These are phyloP conservation scores for Scheffersomyces quercinus DNA, from an alignment of 1,139 yeast species.

Conservation along the genomic window DNA sequence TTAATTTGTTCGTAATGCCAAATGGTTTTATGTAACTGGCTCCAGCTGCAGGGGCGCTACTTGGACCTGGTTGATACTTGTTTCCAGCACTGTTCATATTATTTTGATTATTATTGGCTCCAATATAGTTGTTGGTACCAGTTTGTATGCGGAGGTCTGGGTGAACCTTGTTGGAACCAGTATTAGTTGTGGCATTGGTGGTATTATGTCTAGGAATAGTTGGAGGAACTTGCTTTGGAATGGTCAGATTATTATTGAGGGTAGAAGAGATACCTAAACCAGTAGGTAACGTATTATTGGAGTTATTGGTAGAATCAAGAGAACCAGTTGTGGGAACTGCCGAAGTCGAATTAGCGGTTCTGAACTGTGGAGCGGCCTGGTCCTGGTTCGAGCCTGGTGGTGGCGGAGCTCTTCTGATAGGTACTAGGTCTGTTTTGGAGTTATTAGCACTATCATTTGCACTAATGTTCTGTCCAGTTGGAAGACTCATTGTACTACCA, in stretches of 20 bases:
- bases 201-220: constrained; percentile 21
- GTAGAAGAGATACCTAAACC: constrained; percentile 22
- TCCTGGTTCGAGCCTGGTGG: constrained; percentile 35
- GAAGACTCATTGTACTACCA: not conserved
- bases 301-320: constrained; percentile 1
- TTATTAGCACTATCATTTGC: too few species aligned
- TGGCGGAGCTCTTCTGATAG: constrained; percentile 57
- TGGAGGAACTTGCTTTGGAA: constrained; percentile 37
- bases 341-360: constrained; percentile 3
- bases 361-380: not conserved
- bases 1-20: constrained; percentile 9
- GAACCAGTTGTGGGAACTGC: constrained; percentile 3
- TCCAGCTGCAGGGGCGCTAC: constrained; percentile 19
- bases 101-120: constrained; percentile 7
- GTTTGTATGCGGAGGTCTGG: constrained; percentile 35
- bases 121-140: constrained; percentile 9
- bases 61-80: constrained; percentile 12
- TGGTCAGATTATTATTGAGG: constrained; percentile 9
- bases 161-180: constrained; percentile 19
- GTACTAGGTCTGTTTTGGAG: constrained; percentile 31
- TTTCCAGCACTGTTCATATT: constrained; percentile 15
- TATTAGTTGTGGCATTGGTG: constrained; percentile 1
- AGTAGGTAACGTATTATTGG: constrained; percentile 16
- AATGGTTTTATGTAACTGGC: constrained; percentile 24
- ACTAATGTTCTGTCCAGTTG: too few species aligned